Evolutionary conservation across 306 rosid species (phyloP), one percentile per base, ranked within the genome.

Genomic region (Castanopsis chinensis): DNA sequence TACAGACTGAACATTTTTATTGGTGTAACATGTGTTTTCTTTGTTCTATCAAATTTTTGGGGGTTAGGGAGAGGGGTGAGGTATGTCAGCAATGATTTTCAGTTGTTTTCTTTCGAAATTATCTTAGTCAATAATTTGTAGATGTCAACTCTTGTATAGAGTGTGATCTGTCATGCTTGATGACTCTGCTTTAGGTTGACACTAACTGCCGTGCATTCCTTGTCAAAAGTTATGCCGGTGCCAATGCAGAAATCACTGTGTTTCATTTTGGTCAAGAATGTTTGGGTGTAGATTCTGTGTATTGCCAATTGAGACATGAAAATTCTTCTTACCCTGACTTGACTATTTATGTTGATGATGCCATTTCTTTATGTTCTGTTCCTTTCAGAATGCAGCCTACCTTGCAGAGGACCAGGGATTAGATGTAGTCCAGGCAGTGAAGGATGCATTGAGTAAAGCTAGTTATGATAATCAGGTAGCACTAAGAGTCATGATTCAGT

Each of bases 301-400:
- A 10, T 43, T 35, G 68, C 27, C 60, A 57, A 51, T 25, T 23
- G 13, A 25, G 30, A 5, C 35, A 45, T 53, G 41, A 61, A 60
- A 12, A 67, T 51, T 10, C 56, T 82, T 52, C 21, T 28, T 32
- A 5, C 27, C 41, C 57, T 32, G 73, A 56, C 51, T 79, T 49
- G 56, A 52, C 72, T 58, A 59, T 74, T 27, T 65, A 32, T 28
- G 63, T 59, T 64, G 37, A 73, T 74, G 49, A 56, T 73, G 79
- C 67, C 86, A 76, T 63, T 76, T 60, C 74, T 3, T 65, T 35
- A 68, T 56, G 41, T 64, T 88, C 27, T 59, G 65, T 73, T 76
- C 71, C 76, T 83, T 58, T 82, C 97, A 93, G 99, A 6, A 88
- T 83, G 99, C 99, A 7, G 84, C 91, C 41, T 96, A 93, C 83